Percentiles rank a stretch among this genome's conserved stretches.
phyloP scores from a whole-genome alignment of 2,329 filamentous ascomycete genomes.

The Dryadomyces sulphureus region DNA sequence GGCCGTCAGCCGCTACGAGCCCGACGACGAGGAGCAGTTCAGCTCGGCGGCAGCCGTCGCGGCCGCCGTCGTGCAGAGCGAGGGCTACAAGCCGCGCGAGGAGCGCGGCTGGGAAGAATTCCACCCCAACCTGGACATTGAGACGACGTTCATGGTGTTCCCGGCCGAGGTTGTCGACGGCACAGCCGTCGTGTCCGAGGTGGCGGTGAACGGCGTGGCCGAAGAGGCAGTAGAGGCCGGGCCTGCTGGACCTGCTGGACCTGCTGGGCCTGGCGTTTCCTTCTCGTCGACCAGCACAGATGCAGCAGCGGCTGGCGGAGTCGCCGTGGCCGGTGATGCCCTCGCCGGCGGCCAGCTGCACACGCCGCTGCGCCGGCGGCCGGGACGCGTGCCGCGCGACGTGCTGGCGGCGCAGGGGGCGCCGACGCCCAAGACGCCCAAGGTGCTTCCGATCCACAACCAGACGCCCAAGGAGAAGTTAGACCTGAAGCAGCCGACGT shows the following conservation, averaged over 20 bases:
- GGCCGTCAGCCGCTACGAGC: constrained; percentile 32
- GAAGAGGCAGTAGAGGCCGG: too few species aligned
- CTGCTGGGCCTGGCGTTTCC: not conserved
- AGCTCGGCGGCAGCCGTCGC: constrained; percentile 81
- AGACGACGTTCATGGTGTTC: constrained; percentile 63
- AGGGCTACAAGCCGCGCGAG: constrained; percentile 94
- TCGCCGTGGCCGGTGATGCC: not conserved
- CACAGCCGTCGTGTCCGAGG: constrained; percentile 24
- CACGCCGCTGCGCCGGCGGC: constrained; percentile 17
- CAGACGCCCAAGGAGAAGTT: constrained; percentile 69
- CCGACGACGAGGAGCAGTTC: constrained; percentile 50
- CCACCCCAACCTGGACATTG: constrained; percentile 86
- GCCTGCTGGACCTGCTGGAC: not conserved
- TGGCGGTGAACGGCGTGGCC: not conserved
- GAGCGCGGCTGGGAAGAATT: constrained; percentile 97
- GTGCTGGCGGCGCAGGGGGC: constrained; percentile 16
- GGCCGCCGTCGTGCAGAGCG: constrained; percentile 74
- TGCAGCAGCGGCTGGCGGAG: too few species aligned
- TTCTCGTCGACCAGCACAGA: too few species aligned
- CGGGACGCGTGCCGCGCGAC: constrained; percentile 33
- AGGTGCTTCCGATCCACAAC: constrained; percentile 61
- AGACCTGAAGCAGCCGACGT: constrained; percentile 62
- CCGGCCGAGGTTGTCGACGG: constrained; percentile 77
- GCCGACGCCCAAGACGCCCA: constrained; percentile 38
- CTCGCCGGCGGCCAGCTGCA: not conserved